Conservation (phyloP, 106 monocot genomes). For the Allium sativum region DNA sequence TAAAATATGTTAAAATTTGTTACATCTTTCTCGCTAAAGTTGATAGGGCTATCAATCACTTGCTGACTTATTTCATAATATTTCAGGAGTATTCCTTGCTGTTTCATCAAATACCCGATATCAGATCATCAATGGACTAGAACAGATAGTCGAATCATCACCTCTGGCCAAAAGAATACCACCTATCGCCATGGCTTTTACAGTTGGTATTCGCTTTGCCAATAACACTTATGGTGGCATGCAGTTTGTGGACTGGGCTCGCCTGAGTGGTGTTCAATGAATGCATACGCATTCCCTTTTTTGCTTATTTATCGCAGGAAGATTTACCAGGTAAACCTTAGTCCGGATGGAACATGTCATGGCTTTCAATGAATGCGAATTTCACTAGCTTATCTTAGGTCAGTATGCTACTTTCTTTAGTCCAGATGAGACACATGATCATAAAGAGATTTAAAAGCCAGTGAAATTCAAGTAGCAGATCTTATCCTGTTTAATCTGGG, state of each 20-base stretch:
- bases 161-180: constrained; percentile 50
- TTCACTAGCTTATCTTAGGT: too few species aligned
- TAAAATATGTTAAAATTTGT: too few species aligned
- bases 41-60: not conserved
- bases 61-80: not conserved
- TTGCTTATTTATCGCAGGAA: not conserved
- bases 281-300: constrained; percentile 10
- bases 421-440: too few species aligned
- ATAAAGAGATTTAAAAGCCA: too few species aligned
- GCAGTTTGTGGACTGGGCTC: constrained; percentile 96
- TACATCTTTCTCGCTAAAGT: not conserved
- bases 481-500: too few species aligned
- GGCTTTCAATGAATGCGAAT: too few species aligned
- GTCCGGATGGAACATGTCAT: too few species aligned
- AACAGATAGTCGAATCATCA: constrained; percentile 60
- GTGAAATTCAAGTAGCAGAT: too few species aligned
- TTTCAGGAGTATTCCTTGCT: constrained; percentile 77
- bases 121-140: constrained; percentile 79
- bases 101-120: constrained; percentile 89
- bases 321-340: too few species aligned
- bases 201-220: constrained; percentile 76
- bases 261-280: constrained; percentile 81
- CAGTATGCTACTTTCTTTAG: too few species aligned
- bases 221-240: constrained; percentile 93
- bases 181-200: constrained; percentile 69